These are phyloP conservation scores for Ascobolus immersus DNA, from an alignment of 495 filamentous ascomycete genomes.

Conservation along the genomic window DNA sequence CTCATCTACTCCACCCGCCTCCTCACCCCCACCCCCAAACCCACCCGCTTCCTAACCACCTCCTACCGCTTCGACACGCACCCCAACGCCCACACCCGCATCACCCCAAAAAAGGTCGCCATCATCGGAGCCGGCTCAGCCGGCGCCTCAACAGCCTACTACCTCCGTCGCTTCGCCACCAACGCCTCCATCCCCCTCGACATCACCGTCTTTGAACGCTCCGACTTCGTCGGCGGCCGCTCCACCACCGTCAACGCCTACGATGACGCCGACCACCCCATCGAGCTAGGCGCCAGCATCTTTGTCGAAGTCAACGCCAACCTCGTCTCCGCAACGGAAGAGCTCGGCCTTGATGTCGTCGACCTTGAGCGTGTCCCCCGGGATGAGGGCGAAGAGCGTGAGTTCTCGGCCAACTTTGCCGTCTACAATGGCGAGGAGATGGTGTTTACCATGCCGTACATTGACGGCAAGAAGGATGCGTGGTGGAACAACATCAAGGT, in stretches of 20 bases:
- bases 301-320: conserved; percentile 76
- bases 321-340: conserved; percentile 44
- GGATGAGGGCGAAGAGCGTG: conserved; percentile 18
- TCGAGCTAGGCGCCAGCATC: conserved; percentile 79
- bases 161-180: conserved; percentile 42
- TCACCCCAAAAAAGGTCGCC: background rate
- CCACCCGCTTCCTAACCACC: background rate
- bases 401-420: conserved; percentile 35
- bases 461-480: conserved; percentile 20
- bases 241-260: conserved; percentile 71
- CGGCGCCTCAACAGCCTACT: conserved; percentile 67
- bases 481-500: conserved; percentile 68
- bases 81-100: background rate
- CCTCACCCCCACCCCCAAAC: background rate
- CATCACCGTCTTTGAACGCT: conserved; percentile 74
- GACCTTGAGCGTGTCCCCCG: conserved; percentile 14
- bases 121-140: conserved; percentile 62
- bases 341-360: conserved; percentile 36
- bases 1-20: background rate
- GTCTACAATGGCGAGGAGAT: conserved; percentile 67
- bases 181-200: conserved; percentile 30
- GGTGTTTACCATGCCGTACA: conserved; percentile 30
- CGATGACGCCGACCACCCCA: conserved; percentile 37
- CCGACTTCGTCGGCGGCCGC: conserved; percentile 56
- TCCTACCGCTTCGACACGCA: background rate